phyloP scores from a whole-genome alignment of 805 yeast genomes.

The Teunomyces kruisii region DNA sequence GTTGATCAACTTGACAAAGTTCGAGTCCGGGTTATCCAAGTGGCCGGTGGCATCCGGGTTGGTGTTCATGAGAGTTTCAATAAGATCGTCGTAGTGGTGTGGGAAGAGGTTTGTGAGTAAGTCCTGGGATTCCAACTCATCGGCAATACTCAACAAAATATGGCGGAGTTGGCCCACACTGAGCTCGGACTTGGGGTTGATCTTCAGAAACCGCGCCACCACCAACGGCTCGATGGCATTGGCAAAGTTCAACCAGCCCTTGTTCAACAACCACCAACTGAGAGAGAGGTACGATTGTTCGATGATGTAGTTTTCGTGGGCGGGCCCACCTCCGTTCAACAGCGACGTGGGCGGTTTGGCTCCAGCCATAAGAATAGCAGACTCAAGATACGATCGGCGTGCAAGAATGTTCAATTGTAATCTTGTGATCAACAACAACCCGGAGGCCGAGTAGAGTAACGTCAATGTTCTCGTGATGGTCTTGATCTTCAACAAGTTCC shows the following conservation, averaged over 20 bases:
- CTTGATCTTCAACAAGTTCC: slow-evolving; percentile 78
- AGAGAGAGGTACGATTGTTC: slow-evolving; percentile 84
- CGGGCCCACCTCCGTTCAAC: neutral
- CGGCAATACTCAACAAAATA: slow-evolving; percentile 22
- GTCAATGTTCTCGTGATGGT: slow-evolving; percentile 74
- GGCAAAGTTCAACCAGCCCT: slow-evolving; percentile 70
- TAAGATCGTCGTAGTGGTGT: slow-evolving; percentile 33
- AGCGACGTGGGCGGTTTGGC: slow-evolving; percentile 16
- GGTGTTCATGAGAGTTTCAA: slow-evolving; percentile 50
- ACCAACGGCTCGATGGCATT: slow-evolving; percentile 57
- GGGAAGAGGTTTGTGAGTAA: slow-evolving; percentile 29
- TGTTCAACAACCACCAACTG: slow-evolving; percentile 91
- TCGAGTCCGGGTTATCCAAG: slow-evolving; percentile 36
- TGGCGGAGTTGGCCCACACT: slow-evolving; percentile 58
- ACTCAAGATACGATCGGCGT: slow-evolving; percentile 77
- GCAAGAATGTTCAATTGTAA: slow-evolving; percentile 87
- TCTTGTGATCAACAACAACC: slow-evolving; percentile 75
- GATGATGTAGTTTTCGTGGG: slow-evolving; percentile 49
- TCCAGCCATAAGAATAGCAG: slow-evolving; percentile 72
- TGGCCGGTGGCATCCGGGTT: slow-evolving; percentile 41
- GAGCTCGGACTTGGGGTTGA: slow-evolving; percentile 74
- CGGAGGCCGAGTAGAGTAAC: slow-evolving; percentile 63
- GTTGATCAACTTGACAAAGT: slow-evolving; percentile 38
- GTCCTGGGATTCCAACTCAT: slow-evolving; percentile 10
- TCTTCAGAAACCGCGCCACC: slow-evolving; percentile 54